Conservation (phyloP, 164 flowering plant species). For the Chimonanthus praecox region DNA sequence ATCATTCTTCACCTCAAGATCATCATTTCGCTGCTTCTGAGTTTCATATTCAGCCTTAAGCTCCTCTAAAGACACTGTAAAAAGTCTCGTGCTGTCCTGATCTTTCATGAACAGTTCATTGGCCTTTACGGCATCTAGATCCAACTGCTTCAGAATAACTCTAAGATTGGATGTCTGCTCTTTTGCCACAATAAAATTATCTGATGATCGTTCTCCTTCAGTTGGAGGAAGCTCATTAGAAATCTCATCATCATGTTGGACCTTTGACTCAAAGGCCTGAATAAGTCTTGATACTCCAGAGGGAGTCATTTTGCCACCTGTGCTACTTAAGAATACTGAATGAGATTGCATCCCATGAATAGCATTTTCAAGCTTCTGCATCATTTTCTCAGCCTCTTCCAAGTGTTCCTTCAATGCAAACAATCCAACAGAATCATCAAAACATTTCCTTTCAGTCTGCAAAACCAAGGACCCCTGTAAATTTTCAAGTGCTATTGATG, state of each 20-base stretch:
- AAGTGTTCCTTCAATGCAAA: conserved; percentile 31
- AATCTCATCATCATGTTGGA: conserved; percentile 46
- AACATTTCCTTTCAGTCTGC: conserved; percentile 21
- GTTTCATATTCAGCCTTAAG: conserved; percentile 48
- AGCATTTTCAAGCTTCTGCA: conserved; percentile 63
- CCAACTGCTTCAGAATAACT: conserved; percentile 40
- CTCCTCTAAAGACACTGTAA: conserved; percentile 29
- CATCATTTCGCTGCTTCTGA: conserved; percentile 30
- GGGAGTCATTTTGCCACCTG: conserved; percentile 33
- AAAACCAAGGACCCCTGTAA: conserved; percentile 13
- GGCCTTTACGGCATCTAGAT: conserved; percentile 37
- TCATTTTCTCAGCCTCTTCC: conserved; percentile 43
- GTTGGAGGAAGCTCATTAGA: conserved; percentile 24
- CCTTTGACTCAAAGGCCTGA: conserved; percentile 82
- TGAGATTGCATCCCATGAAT: conserved; percentile 52
- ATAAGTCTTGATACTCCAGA: conserved; percentile 70
- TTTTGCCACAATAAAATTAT: conserved; percentile 33
- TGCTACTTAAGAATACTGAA: conserved; percentile 32
- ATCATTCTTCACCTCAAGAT: conserved; percentile 31
- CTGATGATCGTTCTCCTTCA: conserved; percentile 29
- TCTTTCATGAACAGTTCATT: conserved; percentile 28
- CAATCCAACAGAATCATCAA: conserved; percentile 36
- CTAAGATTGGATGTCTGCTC: conserved; percentile 38
- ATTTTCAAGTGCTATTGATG: conserved; percentile 12
- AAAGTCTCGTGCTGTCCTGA: conserved; percentile 24